A percentile compares a stretch with the other conserved stretches of the same genome.
Conservation (phyloP, 805 yeast species). For the Lachancea lanzarotensis region DNA sequence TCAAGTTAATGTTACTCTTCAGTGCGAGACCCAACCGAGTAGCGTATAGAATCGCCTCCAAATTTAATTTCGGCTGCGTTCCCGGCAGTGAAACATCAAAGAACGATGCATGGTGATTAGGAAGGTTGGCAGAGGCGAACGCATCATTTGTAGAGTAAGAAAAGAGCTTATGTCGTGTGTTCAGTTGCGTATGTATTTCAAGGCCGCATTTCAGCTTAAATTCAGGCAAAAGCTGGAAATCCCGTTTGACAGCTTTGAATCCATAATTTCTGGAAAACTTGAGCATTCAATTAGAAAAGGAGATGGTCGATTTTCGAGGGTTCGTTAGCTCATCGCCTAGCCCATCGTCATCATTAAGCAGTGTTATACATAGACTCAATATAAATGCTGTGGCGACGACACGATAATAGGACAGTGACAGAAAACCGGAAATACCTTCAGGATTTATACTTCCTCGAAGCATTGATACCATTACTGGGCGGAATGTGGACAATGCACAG, state of each 20-base stretch:
- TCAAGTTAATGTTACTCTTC: conserved; percentile 46
- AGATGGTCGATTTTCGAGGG: not conserved
- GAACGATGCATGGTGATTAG: conserved; percentile 66
- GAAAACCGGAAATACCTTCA: too few relatives aligned
- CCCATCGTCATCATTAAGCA: too few relatives aligned
- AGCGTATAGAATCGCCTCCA: conserved; percentile 65
- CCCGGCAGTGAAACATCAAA: conserved; percentile 91
- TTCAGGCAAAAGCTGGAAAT: conserved; percentile 13
- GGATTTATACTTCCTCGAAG: too few relatives aligned
- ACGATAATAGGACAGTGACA: too few relatives aligned
- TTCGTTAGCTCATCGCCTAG: not conserved
- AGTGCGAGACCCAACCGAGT: conserved; percentile 67
- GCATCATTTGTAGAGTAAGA: conserved; percentile 48
- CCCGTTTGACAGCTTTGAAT: not conserved
- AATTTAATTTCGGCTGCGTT: conserved; percentile 76
- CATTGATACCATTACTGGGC: too few relatives aligned
- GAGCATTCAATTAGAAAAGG: not conserved
- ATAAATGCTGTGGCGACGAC: too few relatives aligned
- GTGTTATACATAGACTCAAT: too few relatives aligned
- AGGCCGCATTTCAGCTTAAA: conserved; percentile 69
- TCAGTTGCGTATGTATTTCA: conserved; percentile 88
- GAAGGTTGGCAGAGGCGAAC: conserved; percentile 40
- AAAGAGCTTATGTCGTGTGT: conserved; percentile 69
- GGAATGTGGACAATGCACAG: too few relatives aligned
- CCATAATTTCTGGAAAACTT: conserved; percentile 1